Evolutionary conservation across 768 basidiomycete species (phyloP).

Genomic region (Mycena haematopus): DNA sequence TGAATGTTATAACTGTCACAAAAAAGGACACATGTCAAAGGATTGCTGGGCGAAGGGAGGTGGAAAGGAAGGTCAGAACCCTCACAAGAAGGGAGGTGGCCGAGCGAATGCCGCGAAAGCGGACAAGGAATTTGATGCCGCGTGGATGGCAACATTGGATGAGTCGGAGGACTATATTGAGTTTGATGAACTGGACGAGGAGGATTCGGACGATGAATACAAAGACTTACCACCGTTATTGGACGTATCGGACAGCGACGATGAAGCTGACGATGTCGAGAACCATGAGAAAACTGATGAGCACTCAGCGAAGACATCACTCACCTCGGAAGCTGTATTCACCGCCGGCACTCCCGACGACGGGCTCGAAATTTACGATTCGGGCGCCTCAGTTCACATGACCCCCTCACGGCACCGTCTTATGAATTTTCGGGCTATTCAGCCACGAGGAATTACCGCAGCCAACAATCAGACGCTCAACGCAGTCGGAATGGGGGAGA

Average conservation of each 20-base stretch:
- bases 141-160: neutral
- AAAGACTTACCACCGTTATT: neutral
- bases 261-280: conserved; percentile 1
- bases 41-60: conserved; percentile 48
- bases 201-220: conserved; percentile 7
- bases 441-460: conserved; percentile 37
- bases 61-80: conserved; percentile 43
- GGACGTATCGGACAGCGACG: conserved; percentile 9
- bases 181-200: conserved; percentile 9
- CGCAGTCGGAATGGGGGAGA: neutral
- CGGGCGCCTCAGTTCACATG: conserved; percentile 45
- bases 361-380: conserved; percentile 41
- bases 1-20: conserved; percentile 40
- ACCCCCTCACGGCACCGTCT: conserved; percentile 40
- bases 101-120: neutral
- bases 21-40: conserved; percentile 36
- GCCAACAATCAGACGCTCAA: conserved; percentile 33
- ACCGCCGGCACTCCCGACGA: neutral
- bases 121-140: neutral
- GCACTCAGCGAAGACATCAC: neutral
- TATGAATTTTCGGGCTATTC: conserved; percentile 36
- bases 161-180: conserved; percentile 2
- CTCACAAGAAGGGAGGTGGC: conserved; percentile 6
- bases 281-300: neutral
- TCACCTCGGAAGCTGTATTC: conserved; percentile 2